Conservation (phyloP, 257 asterid genomes). For the Ophiorrhiza pumila region DNA sequence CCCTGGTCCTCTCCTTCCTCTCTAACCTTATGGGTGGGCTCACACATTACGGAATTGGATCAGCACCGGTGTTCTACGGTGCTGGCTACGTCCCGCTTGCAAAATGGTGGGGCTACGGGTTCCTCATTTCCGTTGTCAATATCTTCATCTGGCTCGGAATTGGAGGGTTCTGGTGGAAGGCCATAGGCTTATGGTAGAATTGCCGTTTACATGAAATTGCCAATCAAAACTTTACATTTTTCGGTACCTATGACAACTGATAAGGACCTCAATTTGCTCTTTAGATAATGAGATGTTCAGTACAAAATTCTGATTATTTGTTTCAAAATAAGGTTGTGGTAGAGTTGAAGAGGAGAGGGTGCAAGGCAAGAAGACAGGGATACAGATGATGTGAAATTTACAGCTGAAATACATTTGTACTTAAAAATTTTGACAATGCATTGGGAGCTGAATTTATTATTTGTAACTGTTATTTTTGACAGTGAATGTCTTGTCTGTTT, state of each 20-base stretch:
- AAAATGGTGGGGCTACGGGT: constrained; percentile 94
- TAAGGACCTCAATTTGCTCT: not conserved
- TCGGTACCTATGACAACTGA: not conserved
- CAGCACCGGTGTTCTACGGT: constrained; percentile 84
- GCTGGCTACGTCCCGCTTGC: constrained; percentile 84
- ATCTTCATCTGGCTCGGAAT: constrained; percentile 84
- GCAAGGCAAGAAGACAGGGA: not conserved
- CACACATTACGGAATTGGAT: constrained; percentile 87
- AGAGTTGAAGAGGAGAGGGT: not conserved
- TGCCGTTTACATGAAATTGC: not conserved
- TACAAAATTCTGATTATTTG: constrained; percentile 4
- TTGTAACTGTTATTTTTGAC: not conserved
- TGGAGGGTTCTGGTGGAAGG: constrained; percentile 96
- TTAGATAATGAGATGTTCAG: not conserved
- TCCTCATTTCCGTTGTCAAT: constrained; percentile 67
- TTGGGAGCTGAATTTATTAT: not conserved
- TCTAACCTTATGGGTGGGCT: constrained; percentile 94
- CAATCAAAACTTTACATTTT: not conserved
- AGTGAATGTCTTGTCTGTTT: not conserved
- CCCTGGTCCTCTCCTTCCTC: constrained; percentile 70
- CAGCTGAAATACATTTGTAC: constrained; percentile 11
- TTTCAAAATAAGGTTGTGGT: constrained; percentile 9
- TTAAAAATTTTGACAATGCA: constrained; percentile 14
- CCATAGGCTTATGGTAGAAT: constrained; percentile 76
- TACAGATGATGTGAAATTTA: constrained; percentile 4